Base-by-base conservation (phyloP, 139 green algal genomes). In the Mesostigma viride region DNA sequence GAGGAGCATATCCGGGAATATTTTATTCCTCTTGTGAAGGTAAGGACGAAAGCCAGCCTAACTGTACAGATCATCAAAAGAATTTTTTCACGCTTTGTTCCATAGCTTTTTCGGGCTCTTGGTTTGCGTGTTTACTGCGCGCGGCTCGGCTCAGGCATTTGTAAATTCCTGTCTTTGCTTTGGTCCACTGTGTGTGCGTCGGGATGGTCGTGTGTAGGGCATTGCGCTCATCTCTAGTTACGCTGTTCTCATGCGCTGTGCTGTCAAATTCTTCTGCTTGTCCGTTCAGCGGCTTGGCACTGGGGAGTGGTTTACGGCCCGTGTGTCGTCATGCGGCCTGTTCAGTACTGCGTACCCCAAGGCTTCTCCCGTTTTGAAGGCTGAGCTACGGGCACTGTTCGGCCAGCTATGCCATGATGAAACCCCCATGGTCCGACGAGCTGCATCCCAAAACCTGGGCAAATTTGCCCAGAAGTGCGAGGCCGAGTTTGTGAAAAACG, bases 341-440 rank as follows among this genome's bases (percentile, higher is more conserved):
- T 96, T 98, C 68, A 62, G 85, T 22, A 80, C 83, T 0, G 87
- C 86, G 0, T 98, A 97, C 71, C 71, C 79, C 1, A 40, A 64
- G 27, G 67, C 69, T 11, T 62, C 70, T 27, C 47, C 64, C 31
- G 59, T 72, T 1, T 51, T 67, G 31, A 74, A 77, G 8, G 36
- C 78, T 11, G 86, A 96, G 40, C 78, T 98, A 63, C 81, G 90
- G 26, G 67, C 74, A 4, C 45, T 89, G 31, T 99, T 89, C 64
- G 58, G 72, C 0, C 64, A 83, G 51, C 79, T 99, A 36, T 92
- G 83, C 80, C 82, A 86, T 17, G 94, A 99, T 66, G 94, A 99
- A 63, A 99, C 95, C 28, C 94, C 94, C 32, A 99, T 99, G 94
- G 94, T 99, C 4, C 78, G 92, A 28, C 75, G 91, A 0, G 89